Percentiles rank a stretch among this genome's conserved stretches.
These are phyloP conservation scores for Neurospora crassa DNA, from an alignment of 2,329 filamentous ascomycete genomes.

Conservation along the genomic window DNA sequence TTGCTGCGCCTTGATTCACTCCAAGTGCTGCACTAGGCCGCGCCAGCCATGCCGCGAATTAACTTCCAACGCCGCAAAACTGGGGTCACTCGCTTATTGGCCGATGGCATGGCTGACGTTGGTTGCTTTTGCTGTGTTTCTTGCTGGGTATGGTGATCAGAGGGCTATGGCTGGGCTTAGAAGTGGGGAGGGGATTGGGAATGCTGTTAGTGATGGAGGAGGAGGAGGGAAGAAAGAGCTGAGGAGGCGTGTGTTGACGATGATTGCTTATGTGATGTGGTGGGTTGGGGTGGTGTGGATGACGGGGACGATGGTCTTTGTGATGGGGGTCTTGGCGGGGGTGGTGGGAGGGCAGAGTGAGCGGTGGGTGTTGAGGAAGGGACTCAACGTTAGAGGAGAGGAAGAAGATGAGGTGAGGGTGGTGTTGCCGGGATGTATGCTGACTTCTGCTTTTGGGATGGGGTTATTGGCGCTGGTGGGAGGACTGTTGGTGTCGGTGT, in stretches of 20 bases:
- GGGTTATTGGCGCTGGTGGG: slow-evolving; percentile 5
- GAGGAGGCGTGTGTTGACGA: not conserved
- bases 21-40: not conserved
- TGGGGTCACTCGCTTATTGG: slow-evolving; percentile 3
- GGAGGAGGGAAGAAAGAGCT: not conserved
- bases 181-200: not conserved
- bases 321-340: slow-evolving; percentile 1
- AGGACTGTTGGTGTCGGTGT: not conserved
- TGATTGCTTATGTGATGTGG: slow-evolving; percentile 8
- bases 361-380: slow-evolving; percentile 2
- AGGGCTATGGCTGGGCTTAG: not conserved
- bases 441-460: not conserved
- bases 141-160: not conserved
- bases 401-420: slow-evolving; percentile 4
- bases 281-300: slow-evolving; percentile 8
- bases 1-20: slow-evolving; percentile 1
- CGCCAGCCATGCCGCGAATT: not conserved
- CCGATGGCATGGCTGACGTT: slow-evolving; percentile 2
- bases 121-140: slow-evolving; percentile 2
- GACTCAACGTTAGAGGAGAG: not conserved
- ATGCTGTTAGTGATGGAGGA: not conserved
- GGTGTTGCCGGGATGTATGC: slow-evolving; percentile 2
- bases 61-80: not conserved
- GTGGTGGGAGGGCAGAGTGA: not conserved
- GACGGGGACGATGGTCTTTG: not conserved